These are phyloP conservation scores for Pichia sp. DNA, from an alignment of 1,139 yeast species.

Conservation along the genomic window DNA sequence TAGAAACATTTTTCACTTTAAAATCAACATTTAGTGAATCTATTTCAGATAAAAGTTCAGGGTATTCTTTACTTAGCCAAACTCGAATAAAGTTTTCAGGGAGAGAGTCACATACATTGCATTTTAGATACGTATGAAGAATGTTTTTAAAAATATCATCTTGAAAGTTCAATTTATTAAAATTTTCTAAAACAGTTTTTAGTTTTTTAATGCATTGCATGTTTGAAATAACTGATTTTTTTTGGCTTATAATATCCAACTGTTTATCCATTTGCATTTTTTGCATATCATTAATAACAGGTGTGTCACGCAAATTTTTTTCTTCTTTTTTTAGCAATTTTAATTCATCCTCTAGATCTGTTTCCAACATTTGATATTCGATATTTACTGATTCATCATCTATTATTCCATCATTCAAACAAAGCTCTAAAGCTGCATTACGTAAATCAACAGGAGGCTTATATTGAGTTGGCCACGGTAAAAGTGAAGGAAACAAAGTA, in stretches of 20 bases:
- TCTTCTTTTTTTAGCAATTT: conserved; percentile 25
- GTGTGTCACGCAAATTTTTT: conserved; percentile 31
- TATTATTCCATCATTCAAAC: conserved; percentile 31
- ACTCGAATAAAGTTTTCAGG: conserved; percentile 42
- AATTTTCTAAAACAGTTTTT: conserved; percentile 15
- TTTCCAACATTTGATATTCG: conserved; percentile 6
- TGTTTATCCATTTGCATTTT: conserved; percentile 41
- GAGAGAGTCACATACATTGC: conserved; percentile 26
- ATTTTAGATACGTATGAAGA: conserved; percentile 38
- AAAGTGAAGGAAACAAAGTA: conserved; percentile 37
- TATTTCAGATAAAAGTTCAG: conserved; percentile 21
- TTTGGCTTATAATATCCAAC: conserved; percentile 34
- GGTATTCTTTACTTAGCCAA: conserved; percentile 29
- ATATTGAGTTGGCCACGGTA: conserved; percentile 86
- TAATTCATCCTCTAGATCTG: conserved; percentile 20
- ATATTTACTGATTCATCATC: conserved; percentile 25
- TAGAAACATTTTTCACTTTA: not conserved
- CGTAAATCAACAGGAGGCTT: conserved; percentile 59
- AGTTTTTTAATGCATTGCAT: conserved; percentile 42
- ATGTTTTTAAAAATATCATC: conserved; percentile 32
- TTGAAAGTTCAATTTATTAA: conserved; percentile 13
- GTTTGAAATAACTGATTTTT: conserved; percentile 47
- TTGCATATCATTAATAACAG: conserved; percentile 47
- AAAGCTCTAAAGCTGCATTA: conserved; percentile 44
- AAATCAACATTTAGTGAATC: not conserved